Evolutionary conservation across 2,329 filamentous ascomycete genomes (phyloP).

Genomic region (Exophiala bonariae): DNA sequence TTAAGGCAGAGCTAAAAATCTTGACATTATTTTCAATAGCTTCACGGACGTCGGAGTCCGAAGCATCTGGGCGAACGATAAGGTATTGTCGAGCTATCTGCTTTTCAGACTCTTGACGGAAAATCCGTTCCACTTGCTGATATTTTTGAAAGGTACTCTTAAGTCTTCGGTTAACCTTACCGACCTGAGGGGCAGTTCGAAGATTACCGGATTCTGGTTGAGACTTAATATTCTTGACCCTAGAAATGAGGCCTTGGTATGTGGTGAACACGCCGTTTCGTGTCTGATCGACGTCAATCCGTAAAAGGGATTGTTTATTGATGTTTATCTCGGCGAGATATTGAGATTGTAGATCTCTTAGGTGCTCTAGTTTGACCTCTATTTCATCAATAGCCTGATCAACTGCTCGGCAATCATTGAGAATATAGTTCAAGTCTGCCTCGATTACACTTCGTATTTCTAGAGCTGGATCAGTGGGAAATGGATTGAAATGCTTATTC

Average conservation of each 20-base stretch:
- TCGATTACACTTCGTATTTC: constrained; percentile 45
- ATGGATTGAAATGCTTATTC: neutral
- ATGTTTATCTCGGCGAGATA: constrained; percentile 76
- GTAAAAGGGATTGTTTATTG: constrained; percentile 63
- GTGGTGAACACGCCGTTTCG: constrained; percentile 78
- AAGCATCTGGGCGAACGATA: constrained; percentile 81
- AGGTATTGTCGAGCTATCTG: constrained; percentile 88
- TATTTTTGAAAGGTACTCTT: constrained; percentile 80
- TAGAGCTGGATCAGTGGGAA: constrained; percentile 24
- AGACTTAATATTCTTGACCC: constrained; percentile 79
- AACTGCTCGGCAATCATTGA: constrained; percentile 82
- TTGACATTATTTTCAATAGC: constrained; percentile 74
- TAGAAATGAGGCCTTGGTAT: constrained; percentile 76
- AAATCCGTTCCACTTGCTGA: constrained; percentile 76
- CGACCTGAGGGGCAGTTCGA: constrained; percentile 77
- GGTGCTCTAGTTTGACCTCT: constrained; percentile 68
- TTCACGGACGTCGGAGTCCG: constrained; percentile 73
- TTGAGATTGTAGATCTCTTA: constrained; percentile 69
- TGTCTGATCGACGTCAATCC: constrained; percentile 69
- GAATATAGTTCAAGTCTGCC: constrained; percentile 69
- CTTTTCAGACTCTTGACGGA: constrained; percentile 75
- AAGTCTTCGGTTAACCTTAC: constrained; percentile 74
- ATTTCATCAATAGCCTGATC: constrained; percentile 74
- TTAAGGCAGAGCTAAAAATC: constrained; percentile 63
- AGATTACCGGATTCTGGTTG: constrained; percentile 71